Base-by-base conservation (phyloP, 805 yeast species). In the Yamadazyma nakazawae region DNA sequence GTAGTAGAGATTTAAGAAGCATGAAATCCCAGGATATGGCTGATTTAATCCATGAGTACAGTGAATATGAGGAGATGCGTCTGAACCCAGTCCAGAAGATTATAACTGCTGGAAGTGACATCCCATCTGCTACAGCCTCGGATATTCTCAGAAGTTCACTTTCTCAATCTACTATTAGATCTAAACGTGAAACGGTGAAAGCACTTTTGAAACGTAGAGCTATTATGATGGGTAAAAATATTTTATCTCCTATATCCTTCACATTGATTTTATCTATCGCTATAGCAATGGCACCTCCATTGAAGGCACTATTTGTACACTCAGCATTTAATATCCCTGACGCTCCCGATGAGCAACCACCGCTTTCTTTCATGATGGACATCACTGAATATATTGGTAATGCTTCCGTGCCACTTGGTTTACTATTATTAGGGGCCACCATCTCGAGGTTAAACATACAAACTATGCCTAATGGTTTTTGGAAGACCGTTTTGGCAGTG, bases 321-420 rank as follows among this genome's bases (percentile, higher is more conserved):
- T 51, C 62, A 4, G 39, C 39, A 2, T 56, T 61, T 42, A 64
- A 75, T 50, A 75, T 90, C 25, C 85, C 79, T 7, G 57, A 76
- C 42, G 97, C 97, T 0, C 98, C 98, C 0, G 98, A 92, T 63
- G 72, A 75, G 1, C 72, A 74, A 46, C 97, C 97, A 0, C 91
- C 95, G 0, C 70, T 92, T 26, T 88, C 88, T 31, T 91, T 91
- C 53, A 46, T 91, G 5, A 86, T 92, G 81, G 96, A 92, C 60
- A 80, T 84, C 53, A 74, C 92, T 0, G 60, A 79, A 2, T 92
- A 92, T 60, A 70, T 92, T 7, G 96, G 96, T 0, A 81, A 81
- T 24, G 97, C 97, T 0, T 81, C 87, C 42, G 96, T 92, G 30
- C 98, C 97, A 0, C 64, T 88, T 48, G 98, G 97, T 0, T 69